Evolutionary conservation across 2,329 filamentous ascomycete genomes (phyloP).

Genomic region (Talaromyces sp.): DNA sequence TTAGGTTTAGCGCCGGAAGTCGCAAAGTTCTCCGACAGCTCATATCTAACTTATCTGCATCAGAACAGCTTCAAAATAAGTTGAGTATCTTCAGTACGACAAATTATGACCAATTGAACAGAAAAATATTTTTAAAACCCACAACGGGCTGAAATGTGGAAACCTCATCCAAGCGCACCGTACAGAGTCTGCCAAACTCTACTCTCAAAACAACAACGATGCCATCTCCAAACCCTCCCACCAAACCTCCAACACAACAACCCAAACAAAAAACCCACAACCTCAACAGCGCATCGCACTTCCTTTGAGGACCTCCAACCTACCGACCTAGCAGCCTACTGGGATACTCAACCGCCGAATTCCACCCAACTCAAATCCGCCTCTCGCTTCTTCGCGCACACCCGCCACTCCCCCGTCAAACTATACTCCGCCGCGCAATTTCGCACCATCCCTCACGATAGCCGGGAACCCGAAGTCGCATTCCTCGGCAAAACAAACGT

Average conservation of each 20-base stretch:
- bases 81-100: too few species aligned
- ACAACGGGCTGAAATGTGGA: background rate
- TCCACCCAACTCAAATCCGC: conserved; percentile 44
- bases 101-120: background rate
- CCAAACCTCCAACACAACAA: background rate
- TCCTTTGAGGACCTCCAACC: conserved; percentile 31
- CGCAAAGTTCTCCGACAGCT: conserved; percentile 1
- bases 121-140: background rate
- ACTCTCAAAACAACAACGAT: background rate
- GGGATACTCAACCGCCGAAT: conserved; percentile 48
- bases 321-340: conserved; percentile 45
- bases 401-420: conserved; percentile 50
- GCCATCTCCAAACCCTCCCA: background rate
- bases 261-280: background rate
- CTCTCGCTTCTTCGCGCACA: conserved; percentile 43
- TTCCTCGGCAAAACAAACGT: conserved; percentile 70
- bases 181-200: background rate
- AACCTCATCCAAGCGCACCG: background rate
- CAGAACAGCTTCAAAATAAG: background rate
- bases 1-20: conserved; percentile 14
- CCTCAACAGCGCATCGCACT: conserved; percentile 3
- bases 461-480: conserved; percentile 57
- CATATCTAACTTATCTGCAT: background rate
- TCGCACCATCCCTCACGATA: conserved; percentile 54
- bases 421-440: conserved; percentile 61